Conservation (phyloP, 495 filamentous ascomycete species). For the Chaetomidium leptoderma region DNA sequence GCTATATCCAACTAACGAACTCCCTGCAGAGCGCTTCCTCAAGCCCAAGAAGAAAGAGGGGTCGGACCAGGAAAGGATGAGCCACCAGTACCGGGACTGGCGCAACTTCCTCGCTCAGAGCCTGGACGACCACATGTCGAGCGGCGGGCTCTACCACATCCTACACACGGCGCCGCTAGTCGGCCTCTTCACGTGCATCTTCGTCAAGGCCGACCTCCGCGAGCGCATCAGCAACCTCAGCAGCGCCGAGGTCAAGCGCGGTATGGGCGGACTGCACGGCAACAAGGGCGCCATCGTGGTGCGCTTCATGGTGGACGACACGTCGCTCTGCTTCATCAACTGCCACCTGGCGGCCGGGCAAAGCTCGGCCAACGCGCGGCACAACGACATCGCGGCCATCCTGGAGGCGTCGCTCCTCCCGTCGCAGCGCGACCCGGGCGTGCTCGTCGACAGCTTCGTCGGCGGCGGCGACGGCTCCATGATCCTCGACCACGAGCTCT, state of each 20-base stretch:
- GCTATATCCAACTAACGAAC: no score
- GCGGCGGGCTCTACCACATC: slow-evolving; percentile 70
- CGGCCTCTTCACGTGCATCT: slow-evolving; percentile 92
- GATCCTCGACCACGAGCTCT: slow-evolving; percentile 96
- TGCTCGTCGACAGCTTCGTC: slow-evolving; percentile 70
- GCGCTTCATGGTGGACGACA: slow-evolving; percentile 86
- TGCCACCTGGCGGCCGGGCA: slow-evolving; percentile 96
- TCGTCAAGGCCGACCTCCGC: slow-evolving; percentile 76
- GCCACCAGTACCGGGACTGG: slow-evolving; percentile 95
- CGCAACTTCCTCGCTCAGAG: slow-evolving; percentile 75
- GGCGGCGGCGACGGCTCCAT: slow-evolving; percentile 91
- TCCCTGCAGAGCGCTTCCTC: slow-evolving; percentile 58
- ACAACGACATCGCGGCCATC: slow-evolving; percentile 89
- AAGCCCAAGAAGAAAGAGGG: slow-evolving; percentile 85
- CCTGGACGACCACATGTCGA: slow-evolving; percentile 77
- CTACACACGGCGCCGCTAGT: slow-evolving; percentile 86
- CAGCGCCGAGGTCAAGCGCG: slow-evolving; percentile 83
- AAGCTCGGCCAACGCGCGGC: slow-evolving; percentile 79
- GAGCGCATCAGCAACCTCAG: slow-evolving; percentile 69
- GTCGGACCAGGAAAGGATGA: slow-evolving; percentile 90
- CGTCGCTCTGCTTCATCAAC: slow-evolving; percentile 91
- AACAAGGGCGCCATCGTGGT: slow-evolving; percentile 96
- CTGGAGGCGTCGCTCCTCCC: slow-evolving; percentile 74
- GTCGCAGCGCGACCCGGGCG: slow-evolving; percentile 53
- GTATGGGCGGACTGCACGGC: slow-evolving; percentile 87